These are phyloP conservation scores for Saccharomycopsis fodiens DNA, from an alignment of 805 yeast species.

Conservation along the genomic window DNA sequence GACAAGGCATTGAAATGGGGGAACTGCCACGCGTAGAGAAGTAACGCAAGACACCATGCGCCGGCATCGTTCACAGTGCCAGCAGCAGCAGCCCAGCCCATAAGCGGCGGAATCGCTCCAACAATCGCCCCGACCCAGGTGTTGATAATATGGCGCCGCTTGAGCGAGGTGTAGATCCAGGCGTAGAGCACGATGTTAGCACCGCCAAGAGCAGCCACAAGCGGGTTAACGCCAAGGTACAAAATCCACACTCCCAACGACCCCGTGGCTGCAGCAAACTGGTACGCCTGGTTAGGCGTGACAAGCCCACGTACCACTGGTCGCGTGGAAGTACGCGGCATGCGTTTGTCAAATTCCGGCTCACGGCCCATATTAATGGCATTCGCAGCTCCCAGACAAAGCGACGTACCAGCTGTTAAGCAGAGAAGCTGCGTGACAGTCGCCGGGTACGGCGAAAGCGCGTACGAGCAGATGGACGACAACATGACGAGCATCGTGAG, in stretches of 20 bases:
- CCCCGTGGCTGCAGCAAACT: conserved; percentile 74
- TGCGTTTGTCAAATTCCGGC: conserved; percentile 77
- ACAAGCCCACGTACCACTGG: conserved; percentile 85
- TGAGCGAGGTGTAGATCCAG: conserved; percentile 87
- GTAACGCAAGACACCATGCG: conserved; percentile 88
- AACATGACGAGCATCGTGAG: conserved; percentile 81
- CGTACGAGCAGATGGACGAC: conserved; percentile 90
- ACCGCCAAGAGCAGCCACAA: conserved; percentile 76
- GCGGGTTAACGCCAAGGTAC: conserved; percentile 75
- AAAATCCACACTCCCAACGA: conserved; percentile 59
- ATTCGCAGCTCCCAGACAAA: conserved; percentile 90
- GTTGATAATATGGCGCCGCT: conserved; percentile 74
- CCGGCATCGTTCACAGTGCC: conserved; percentile 68
- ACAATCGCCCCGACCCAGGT: conserved; percentile 99
- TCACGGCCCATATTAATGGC: conserved; percentile 97
- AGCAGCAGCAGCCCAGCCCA: conserved; percentile 96
- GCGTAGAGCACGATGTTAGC: conserved; percentile 76
- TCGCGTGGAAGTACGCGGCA: conserved; percentile 82
- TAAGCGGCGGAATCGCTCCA: conserved; percentile 95
- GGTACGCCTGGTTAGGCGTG: conserved; percentile 67
- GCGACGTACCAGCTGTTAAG: conserved; percentile 76
- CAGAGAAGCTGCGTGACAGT: conserved; percentile 62
- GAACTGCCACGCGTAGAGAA: conserved; percentile 96
- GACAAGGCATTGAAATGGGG: conserved; percentile 94
- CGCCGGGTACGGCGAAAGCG: conserved; percentile 79